These are phyloP conservation scores for Phyllosticta citribraziliensis DNA, from an alignment of 2,329 filamentous ascomycete species.

Conservation along the genomic window DNA sequence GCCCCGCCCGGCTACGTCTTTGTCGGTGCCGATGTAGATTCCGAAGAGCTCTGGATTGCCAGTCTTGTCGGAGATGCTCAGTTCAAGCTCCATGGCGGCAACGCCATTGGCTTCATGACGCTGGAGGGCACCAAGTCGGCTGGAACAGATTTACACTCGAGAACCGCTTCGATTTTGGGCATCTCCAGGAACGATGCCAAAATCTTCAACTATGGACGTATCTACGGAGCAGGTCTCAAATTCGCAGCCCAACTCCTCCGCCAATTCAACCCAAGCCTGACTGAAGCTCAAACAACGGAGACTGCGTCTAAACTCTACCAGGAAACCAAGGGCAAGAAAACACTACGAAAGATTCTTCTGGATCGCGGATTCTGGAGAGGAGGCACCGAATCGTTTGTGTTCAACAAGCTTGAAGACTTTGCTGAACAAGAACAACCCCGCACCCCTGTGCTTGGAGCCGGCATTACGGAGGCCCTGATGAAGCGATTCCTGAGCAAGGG, in stretches of 20 bases:
- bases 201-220: slow-evolving; percentile 96
- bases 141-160: slow-evolving; percentile 88
- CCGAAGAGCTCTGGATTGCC: slow-evolving; percentile 96
- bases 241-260: slow-evolving; percentile 84
- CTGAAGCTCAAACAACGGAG: slow-evolving; percentile 65
- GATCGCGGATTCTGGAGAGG: slow-evolving; percentile 85
- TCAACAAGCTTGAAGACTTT: slow-evolving; percentile 97
- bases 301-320: slow-evolving; percentile 75
- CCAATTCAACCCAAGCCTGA: slow-evolving; percentile 82
- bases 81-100: slow-evolving; percentile 90
- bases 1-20: slow-evolving; percentile 86
- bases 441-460: slow-evolving; percentile 86
- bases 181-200: slow-evolving; percentile 95
- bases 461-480: slow-evolving; percentile 94
- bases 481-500: slow-evolving; percentile 77
- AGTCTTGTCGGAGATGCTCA: slow-evolving; percentile 89
- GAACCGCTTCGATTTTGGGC: slow-evolving; percentile 82
- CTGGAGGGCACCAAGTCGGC: slow-evolving; percentile 90
- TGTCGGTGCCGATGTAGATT: slow-evolving; percentile 95
- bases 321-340: slow-evolving; percentile 84
- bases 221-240: slow-evolving; percentile 93
- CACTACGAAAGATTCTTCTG: slow-evolving; percentile 59
- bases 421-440: slow-evolving; percentile 85
- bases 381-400: slow-evolving; percentile 93
- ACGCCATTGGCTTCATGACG: slow-evolving; percentile 98